Evolutionary conservation across 306 rosid species (phyloP), one percentile per base, ranked within the genome.

Genomic region (Gynostemma pentaphyllum): DNA sequence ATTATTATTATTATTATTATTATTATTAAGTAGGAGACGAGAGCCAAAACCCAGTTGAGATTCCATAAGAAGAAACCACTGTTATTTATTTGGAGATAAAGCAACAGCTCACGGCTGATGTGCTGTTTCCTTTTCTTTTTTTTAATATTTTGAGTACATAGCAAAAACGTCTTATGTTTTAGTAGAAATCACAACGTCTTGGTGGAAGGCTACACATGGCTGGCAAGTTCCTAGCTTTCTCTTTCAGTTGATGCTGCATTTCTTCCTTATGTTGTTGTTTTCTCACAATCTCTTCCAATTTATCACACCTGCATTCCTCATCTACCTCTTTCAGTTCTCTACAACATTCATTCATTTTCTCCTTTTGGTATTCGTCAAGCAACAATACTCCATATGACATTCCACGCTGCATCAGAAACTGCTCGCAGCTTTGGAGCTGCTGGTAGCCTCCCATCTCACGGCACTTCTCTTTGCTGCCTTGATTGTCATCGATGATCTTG

Each of bases 221-320:
- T 9, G 68, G 68, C 42, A 64, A 64, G 44, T 27, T 28, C 42
- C 28, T 64, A 8, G 68, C 68, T 6, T 7, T 62, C 40, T n/a
- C n/a, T n/a, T n/a, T n/a, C n/a, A n/a, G n/a, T n/a, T n/a, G n/a
- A n/a, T 62, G 40, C 0, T 8, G 36, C 54, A 45, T 64, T 21
- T 42, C 19, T 64, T 30, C 28, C 28, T 62, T 44, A 15, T 29
- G 18, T 21, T 30, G 41, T 1, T 28, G 23, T 18, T 45, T 27
- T 16, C 4, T 11, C 0, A 28, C 68, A n/a, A 64, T 5, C n/a
- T 64, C 44, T 55, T 21, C 7, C 55, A 64, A 29, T 5, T n/a
- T 8, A 0, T 64, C 42, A 42, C 68, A 64, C 55, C 52, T 19
- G 68, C 68, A 64, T 24, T 64, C 5, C 55, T 64, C 68, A 2